Conservation (phyloP, 306 rosid genomes). For the Glycine soja region DNA sequence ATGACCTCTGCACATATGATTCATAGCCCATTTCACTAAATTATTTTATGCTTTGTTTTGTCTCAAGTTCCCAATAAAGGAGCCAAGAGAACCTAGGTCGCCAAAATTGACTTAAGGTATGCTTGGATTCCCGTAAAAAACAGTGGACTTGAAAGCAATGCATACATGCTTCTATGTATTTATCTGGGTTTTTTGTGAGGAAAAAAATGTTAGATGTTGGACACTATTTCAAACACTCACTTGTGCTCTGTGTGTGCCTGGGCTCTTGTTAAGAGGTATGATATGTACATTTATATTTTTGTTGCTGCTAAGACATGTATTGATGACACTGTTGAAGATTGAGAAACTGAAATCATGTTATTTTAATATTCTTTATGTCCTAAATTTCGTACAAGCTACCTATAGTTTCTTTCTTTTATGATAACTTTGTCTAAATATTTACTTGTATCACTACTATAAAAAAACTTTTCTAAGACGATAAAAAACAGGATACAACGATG, state of each 20-base stretch:
- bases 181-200: not conserved
- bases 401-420: not conserved
- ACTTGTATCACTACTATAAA: no score
- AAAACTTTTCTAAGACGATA: no score
- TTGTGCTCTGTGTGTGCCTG: no score
- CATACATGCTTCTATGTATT: not conserved
- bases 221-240: not conserved
- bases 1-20: conserved; percentile 65
- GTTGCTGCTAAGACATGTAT: not conserved
- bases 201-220: not conserved
- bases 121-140: not conserved
- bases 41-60: not conserved
- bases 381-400: not conserved
- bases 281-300: not conserved
- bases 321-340: not conserved
- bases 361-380: not conserved
- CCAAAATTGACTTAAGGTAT: not conserved
- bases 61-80: not conserved
- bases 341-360: not conserved
- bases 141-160: not conserved
- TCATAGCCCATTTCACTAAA: conserved; percentile 19
- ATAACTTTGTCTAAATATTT: not conserved
- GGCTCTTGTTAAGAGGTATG: not conserved
- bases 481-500: no score
- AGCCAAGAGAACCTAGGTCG: not conserved